Base-by-base conservation (phyloP, 2,329 filamentous ascomycete species). In the Mollisiaceae sp. region DNA sequence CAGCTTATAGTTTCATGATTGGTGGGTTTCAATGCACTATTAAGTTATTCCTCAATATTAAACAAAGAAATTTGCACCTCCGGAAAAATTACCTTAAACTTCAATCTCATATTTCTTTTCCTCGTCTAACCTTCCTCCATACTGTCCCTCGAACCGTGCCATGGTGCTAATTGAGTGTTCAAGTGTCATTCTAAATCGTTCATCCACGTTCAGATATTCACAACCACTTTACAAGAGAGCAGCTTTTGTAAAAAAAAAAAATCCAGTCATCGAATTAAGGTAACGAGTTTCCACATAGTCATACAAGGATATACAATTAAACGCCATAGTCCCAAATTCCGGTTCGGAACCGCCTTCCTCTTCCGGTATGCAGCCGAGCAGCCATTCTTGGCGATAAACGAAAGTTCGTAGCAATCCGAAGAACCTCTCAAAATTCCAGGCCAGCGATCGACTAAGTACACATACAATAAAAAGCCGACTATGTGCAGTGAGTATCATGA, bases 301-400 rank as follows among this genome's bases (percentile, higher is more conserved):
- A 27, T 50, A 50, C 45, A 50, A 20, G 45, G 45, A 50, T 50
- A 50, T 50, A 50, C 41, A 50, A 20, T 20, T 9, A 50, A 20
- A 50, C 45, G 45, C 45, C 45, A 20, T 20, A 24, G 45, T 11
- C 20, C 18, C 45, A 50, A 50, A 50, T 20, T 24, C 45, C 45
- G 1, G 4, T 11, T 24, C 45, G n/a, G n/a, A 43, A n/a, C 20
- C 12, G 1, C 45, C 45, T 50, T 20, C 45, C n/a, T 50, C 45
- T 20, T 5, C 22, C 11, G 20, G 15, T n/a, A 43, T n/a, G 15
- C 41, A 43, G n/a, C 41, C 41, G 2, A 43, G 15, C 41, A 43
- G n/a, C 41, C 41, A 15, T 8, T 43, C 41, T 15, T 2, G 18
- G 41, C 11, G n/a, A 6, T 18, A 18, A 4, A n/a, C n/a, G 41